Conservation (phyloP, 2,329 filamentous ascomycete species). For the Coniella vitis region DNA sequence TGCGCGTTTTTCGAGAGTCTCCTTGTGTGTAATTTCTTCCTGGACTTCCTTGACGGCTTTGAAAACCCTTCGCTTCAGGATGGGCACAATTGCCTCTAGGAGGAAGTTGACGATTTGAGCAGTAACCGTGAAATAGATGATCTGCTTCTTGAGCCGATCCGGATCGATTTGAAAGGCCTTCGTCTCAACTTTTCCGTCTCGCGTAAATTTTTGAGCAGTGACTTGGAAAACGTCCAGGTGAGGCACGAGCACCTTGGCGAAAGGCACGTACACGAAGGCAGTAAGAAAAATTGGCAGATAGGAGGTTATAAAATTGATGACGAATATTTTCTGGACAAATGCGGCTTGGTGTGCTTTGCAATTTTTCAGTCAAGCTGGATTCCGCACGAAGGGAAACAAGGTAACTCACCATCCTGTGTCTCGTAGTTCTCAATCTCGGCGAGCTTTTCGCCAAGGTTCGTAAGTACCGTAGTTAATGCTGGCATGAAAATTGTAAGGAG, state of each 20-base stretch:
- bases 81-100: constrained; percentile 79
- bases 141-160: constrained; percentile 75
- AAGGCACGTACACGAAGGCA: constrained; percentile 90
- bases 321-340: constrained; percentile 86
- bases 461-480: constrained; percentile 68
- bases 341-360: constrained; percentile 66
- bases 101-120: constrained; percentile 84
- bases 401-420: constrained; percentile 59
- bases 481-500: constrained; percentile 79
- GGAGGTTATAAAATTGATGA: constrained; percentile 93
- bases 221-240: constrained; percentile 77
- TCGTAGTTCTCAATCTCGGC: constrained; percentile 90
- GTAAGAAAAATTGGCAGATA: constrained; percentile 90
- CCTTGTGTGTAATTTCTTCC: constrained; percentile 49
- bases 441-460: constrained; percentile 65
- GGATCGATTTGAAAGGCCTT: constrained; percentile 75
- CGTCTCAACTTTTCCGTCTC: constrained; percentile 63
- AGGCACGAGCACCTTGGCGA: constrained; percentile 75
- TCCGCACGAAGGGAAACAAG: too few species aligned
- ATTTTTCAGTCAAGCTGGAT: constrained; percentile 22
- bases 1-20: constrained; percentile 38
- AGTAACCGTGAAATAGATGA: constrained; percentile 94
- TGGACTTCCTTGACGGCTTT: constrained; percentile 74
- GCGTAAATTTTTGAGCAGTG: constrained; percentile 67
- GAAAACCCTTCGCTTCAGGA: constrained; percentile 70